Base-by-base conservation (phyloP, 164 flowering plant species). In the Tetracentron sinense region DNA sequence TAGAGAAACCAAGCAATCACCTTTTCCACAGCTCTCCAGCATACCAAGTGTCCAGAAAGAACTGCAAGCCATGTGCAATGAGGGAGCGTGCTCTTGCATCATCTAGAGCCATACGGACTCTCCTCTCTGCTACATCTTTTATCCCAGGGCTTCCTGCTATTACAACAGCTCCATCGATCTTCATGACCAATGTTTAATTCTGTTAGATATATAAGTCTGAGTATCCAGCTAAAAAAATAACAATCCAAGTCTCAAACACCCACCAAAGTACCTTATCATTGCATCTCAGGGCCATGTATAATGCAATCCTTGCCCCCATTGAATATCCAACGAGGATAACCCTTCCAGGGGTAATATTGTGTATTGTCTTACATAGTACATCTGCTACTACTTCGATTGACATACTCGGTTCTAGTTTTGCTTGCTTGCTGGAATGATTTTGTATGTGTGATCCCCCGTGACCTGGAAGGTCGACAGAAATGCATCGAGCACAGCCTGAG, bases 131-230 rank as follows among this genome's bases (percentile, higher is more conserved):
- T 16, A 21, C 56, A 70, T 89, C 84, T 46, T 72, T 74, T 42
- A 94, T 55, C n/a, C 99, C 99, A 44, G 99, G 97, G 70, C 96
- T 94, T 76, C 97, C 99, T 63, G 99, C 89, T 63, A 94, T 77
- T 52, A 91, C 57, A 28, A 89, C 82, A 65, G 95, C 93, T 66
- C 89, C 86, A 60, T 75, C 65, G 47, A 91, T 69, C 93, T 87
- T 56, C 50, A 72, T 26, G 28, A 62, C 1, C 64, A 67, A 42
- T 38, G 19, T 17, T 22, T 14, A 44, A 0, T 17, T 56, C 28
- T 29, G 22, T 75, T 44, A 71, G 58, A n/a, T 2, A 57, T 11
- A 42, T 30, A 19, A 15, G 15, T 1, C 28, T 16, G 6, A 21
- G 42, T 46, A 31, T 55, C 49, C 42, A 53, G 11, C 42, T 56